Conservation (phyloP, 1,139 yeast species). For the Pneumocystis oryctolagi region DNA sequence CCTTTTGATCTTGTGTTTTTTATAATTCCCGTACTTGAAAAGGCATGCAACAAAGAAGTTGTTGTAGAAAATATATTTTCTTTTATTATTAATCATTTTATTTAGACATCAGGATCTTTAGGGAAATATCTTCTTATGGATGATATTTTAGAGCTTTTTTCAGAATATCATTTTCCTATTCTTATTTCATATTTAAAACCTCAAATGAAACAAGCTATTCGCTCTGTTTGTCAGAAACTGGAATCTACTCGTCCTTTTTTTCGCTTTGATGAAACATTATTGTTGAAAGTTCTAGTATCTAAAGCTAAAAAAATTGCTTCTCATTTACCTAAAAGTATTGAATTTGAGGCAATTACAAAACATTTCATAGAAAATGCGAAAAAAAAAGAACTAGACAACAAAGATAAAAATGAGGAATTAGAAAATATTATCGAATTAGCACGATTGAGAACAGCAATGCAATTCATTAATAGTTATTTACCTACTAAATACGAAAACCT, state of each 20-base stretch:
- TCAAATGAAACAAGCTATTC: not conserved
- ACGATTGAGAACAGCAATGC: not conserved
- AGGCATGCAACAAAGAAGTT: not conserved
- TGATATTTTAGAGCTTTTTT: not conserved
- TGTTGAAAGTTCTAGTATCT: not conserved
- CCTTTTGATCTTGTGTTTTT: not conserved
- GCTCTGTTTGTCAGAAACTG: not conserved
- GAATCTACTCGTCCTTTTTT: not conserved
- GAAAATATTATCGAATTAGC: not conserved
- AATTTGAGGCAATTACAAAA: not conserved
- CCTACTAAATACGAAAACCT: not conserved
- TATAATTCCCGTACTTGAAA: not conserved
- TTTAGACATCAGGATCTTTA: not conserved
- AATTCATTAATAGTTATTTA: not conserved
- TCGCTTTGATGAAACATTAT: not conserved
- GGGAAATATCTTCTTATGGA: conserved; percentile 1
- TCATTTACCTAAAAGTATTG: not conserved
- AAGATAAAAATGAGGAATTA: not conserved
- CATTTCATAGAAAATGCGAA: not conserved
- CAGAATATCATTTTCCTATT: not conserved
- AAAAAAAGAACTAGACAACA: not conserved
- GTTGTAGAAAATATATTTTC: not conserved
- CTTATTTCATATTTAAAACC: not conserved
- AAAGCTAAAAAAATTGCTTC: not conserved
- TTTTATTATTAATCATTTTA: not conserved